Evolutionary conservation across 2,329 filamentous ascomycete genomes (phyloP).

Genomic region (Blastomyces silverae): DNA sequence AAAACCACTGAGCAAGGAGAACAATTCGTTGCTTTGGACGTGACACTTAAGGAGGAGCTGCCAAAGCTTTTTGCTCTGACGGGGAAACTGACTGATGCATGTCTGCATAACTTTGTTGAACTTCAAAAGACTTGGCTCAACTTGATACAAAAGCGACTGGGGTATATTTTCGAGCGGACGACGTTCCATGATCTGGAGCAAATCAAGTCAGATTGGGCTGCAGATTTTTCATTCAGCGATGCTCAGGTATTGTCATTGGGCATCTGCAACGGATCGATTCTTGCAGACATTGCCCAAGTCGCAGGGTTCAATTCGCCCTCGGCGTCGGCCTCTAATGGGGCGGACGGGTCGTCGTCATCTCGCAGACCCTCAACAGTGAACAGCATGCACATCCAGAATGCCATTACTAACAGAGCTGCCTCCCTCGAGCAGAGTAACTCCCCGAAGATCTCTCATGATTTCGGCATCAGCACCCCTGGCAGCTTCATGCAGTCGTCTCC

Average conservation of each 20-base stretch:
- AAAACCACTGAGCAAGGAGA: constrained; percentile 78
- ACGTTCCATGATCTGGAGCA: constrained; percentile 60
- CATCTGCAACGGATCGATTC: constrained; percentile 66
- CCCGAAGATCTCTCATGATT: constrained; percentile 60
- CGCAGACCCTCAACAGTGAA: constrained; percentile 47
- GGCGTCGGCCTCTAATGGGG: constrained; percentile 38
- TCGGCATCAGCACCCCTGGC: constrained; percentile 52
- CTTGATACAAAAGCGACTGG: constrained; percentile 70
- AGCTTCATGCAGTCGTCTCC: constrained; percentile 58
- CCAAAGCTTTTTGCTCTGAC: constrained; percentile 76
- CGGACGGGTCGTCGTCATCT: constrained; percentile 35
- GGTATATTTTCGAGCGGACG: constrained; percentile 60
- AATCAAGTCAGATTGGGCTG: constrained; percentile 69
- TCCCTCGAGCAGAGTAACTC: constrained; percentile 57
- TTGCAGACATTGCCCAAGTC: constrained; percentile 53
- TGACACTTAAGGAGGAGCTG: constrained; percentile 86
- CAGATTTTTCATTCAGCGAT: constrained; percentile 70
- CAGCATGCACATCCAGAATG: constrained; percentile 39
- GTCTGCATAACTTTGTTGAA: constrained; percentile 73
- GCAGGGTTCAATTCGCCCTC: constrained; percentile 55
- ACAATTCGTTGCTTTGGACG: constrained; percentile 84
- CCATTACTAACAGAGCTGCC: constrained; percentile 47
- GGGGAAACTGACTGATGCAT: constrained; percentile 74
- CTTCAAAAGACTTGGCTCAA: constrained; percentile 78
- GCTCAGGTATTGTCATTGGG: constrained; percentile 63